Percentiles rank a stretch among this genome's conserved stretches.
Evolutionary conservation across 2,329 filamentous ascomycete genomes (phyloP).

Genomic region (Neofusicoccum sp.): DNA sequence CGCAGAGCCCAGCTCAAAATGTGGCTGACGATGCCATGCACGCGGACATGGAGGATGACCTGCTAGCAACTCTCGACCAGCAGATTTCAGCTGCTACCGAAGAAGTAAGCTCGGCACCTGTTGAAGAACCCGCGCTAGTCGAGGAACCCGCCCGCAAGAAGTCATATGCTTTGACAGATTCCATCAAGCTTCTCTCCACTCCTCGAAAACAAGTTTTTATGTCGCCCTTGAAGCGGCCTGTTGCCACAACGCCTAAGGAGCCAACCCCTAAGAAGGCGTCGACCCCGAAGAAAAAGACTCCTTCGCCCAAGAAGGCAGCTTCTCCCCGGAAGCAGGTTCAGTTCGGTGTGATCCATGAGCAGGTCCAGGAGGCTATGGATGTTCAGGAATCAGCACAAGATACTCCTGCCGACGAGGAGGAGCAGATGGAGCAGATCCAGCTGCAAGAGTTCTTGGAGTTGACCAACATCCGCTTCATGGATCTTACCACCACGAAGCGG

Average conservation of each 20-base stretch:
- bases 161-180: constrained; percentile 37
- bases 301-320: constrained; percentile 35
- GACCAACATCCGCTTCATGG: constrained; percentile 98
- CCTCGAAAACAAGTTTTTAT: constrained; percentile 46
- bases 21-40: not conserved
- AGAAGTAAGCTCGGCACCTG: not conserved
- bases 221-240: constrained; percentile 42
- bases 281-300: constrained; percentile 39
- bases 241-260: constrained; percentile 17
- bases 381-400: constrained; percentile 50
- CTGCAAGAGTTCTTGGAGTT: constrained; percentile 91
- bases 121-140: not conserved
- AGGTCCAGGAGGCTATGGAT: constrained; percentile 32
- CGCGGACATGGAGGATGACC: not conserved
- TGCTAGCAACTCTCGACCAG: not conserved
- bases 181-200: constrained; percentile 49
- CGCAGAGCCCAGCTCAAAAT: not conserved
- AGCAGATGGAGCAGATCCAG: constrained; percentile 61
- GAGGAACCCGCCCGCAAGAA: constrained; percentile 34
- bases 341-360: constrained; percentile 21
- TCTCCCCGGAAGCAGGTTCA: constrained; percentile 29
- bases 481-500: constrained; percentile 82
- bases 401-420: constrained; percentile 19
- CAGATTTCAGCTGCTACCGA: not conserved
- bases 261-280: constrained; percentile 38